Evolutionary conservation across 2,329 filamentous ascomycete species (phyloP), one percentile per base, ranked within the genome.

Genomic region (Hortaea werneckii): DNA sequence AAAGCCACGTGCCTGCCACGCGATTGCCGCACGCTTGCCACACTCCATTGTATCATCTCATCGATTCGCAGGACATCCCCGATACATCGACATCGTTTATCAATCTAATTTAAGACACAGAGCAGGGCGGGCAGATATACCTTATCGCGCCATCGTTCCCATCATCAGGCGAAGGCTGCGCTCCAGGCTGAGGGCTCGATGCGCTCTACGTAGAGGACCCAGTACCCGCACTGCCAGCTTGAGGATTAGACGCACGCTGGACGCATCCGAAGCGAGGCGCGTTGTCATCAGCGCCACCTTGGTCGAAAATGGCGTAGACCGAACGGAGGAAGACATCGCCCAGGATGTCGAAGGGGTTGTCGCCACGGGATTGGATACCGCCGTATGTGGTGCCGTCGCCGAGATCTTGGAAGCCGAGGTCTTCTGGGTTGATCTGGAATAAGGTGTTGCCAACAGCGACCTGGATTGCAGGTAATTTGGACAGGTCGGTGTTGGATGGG

Each of bases 231-330:
- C 10, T 12, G 10, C 37, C 37, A 10, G 37, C 10, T 13, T 10
- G 7, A 8, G 37, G 20, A 3, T n/a, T 12, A 10, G 37, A 39
- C 13, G 10, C 37, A 30, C 48, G 45, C 54, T 80, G 76, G 40
- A 82, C 75, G 37, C 69, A 69, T 29, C 80, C 79, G 49, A 83
- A 79, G 29, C 73, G 75, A 56, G 64, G 70, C 51, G 78, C 76
- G 32, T 35, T 35, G 32, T 35, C 32, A n/a, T 35, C 32, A 35
- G 32, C 32, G n/a, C 32, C 32, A 43, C 78, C 57, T 43, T 77
- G 73, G 57, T 83, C 79, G 60, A 82, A 83, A 47, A 83, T 72
- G 45, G 76, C 78, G 58, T 85, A 85, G 45, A 82, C 67, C 26
- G 72, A 76, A 68, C 82, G 82, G 62, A 85, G 62, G 57, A 80